phyloP scores from a whole-genome alignment of 2,329 filamentous ascomycete species.

The Aspergillus fructus region DNA sequence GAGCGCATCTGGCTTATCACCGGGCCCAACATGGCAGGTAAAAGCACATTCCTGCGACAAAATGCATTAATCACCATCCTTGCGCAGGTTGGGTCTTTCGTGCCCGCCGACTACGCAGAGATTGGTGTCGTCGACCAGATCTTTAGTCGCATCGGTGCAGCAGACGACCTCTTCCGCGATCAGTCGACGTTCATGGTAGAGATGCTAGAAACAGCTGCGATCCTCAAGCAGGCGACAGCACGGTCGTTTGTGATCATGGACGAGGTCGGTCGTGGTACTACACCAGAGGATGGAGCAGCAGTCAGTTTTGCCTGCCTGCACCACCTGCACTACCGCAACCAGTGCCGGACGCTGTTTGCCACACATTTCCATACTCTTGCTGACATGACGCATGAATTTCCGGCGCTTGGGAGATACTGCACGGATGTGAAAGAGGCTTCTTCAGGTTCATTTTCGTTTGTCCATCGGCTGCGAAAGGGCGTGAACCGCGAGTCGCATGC shows the following conservation, averaged over 20 bases:
- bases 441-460: slow-evolving; percentile 73
- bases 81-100: slow-evolving; percentile 88
- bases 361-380: slow-evolving; percentile 89
- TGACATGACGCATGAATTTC: slow-evolving; percentile 66
- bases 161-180: slow-evolving; percentile 90
- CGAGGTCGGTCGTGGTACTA: slow-evolving; percentile 92
- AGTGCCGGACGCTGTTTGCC: slow-evolving; percentile 81
- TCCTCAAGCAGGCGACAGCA: slow-evolving; percentile 78
- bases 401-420: slow-evolving; percentile 72
- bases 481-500: slow-evolving; percentile 88
- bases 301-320: slow-evolving; percentile 86
- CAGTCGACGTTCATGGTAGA: slow-evolving; percentile 99
- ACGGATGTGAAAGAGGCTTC: slow-evolving; percentile 80
- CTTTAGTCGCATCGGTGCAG: slow-evolving; percentile 89
- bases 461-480: slow-evolving; percentile 77
- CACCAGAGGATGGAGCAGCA: slow-evolving; percentile 85
- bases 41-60: slow-evolving; percentile 92
- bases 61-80: slow-evolving; percentile 93
- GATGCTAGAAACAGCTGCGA: slow-evolving; percentile 94
- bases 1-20: slow-evolving; percentile 69
- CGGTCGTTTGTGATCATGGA: slow-evolving; percentile 97
- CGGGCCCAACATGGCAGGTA: slow-evolving; percentile 97
- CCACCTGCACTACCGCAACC: slow-evolving; percentile 76
- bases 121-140: slow-evolving; percentile 94
- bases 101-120: slow-evolving; percentile 82